Evolutionary conservation across 306 rosid species (phyloP), one percentile per base, ranked within the genome.

Genomic region (Luffa acutangula): DNA sequence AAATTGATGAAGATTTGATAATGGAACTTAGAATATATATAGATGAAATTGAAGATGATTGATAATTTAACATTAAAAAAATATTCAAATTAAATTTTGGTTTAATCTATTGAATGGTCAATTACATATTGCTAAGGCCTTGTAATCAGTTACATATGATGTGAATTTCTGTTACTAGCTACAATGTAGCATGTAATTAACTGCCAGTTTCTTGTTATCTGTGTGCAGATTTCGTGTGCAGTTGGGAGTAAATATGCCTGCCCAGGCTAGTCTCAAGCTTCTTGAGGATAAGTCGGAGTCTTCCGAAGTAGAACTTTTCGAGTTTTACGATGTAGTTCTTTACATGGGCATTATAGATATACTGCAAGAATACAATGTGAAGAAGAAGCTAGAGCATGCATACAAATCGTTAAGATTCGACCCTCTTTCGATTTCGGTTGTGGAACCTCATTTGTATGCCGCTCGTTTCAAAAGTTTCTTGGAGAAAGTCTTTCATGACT

Each of bases 161-260:
- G 31, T 42, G 51, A 67, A 41, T 37, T 66, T 67, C 31, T 3
- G 0, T 33, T 66, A 9, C 34, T 42, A 67, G 15, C 15, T 41
- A 41, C 10, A 9, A 1, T 1, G 21, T 37, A 18, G 53, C 14
- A n/a, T 41, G 42, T 42, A 42, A 46, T 67, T 67, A 67, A 43
- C 75, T 41, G 34, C 17, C 12, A 67, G 52, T 67, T 67, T 67
- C 75, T 67, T 42, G 14, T 41, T 17, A 20, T 69, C 10, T n/a
- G 21, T 81, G 11, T 62, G 56, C 90, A 95, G 99, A 85, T 82
- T 95, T 79, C 81, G 93, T 45, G 99, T 95, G 85, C 99, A 95
- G 82, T 65, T 95, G 85, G 99, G 99, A 62, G 97, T 93, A 36
- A 93, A 95, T 89, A 95, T 95, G 99, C 99, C 99, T 4, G 97